Base-by-base conservation (phyloP, 352 stramenopile genomes). In the Phytophthora vignae region DNA sequence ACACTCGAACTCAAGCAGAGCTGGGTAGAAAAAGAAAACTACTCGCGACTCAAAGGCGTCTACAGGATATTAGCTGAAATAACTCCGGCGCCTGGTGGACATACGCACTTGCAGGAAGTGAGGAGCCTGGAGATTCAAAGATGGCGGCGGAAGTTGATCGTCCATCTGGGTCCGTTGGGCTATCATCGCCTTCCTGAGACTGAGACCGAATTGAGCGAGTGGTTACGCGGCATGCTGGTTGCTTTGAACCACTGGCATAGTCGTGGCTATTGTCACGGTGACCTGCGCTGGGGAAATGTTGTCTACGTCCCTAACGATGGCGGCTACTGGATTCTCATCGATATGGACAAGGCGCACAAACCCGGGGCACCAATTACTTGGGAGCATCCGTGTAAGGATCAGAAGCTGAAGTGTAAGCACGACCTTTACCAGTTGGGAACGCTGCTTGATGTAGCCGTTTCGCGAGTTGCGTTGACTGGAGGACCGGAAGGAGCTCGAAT, bases 181-280 rank as follows among this genome's bases (percentile, higher is more conserved):
- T 48, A 48, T 48, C 40, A 48, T 48, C 40, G 40, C 15, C 40
- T 48, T 48, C 40, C 40, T 48, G 40, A 48, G 17, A 48, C 40
- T 3, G 40, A 48, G 17, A n/a, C 11, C 40, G 40, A 48, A 19
- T n/a, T 48, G 40, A 19, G 40, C 12, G 12, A n/a, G 40, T 48
- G 40, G 40, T 48, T 48, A n/a, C 11, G 17, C 40, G 40, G 40
- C 17, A 48, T 48, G 40, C 40, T 48, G 17, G 5, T 48, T n/a
- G 40, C 40, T 48, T n/a, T 48, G 11, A 8, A 15, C 12, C 19
- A 48, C 40, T 48, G 40, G 40, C 40, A 48, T 48, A 15, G 5
- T 33, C 29, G 29, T 33, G 29, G 29, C 1, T 33, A 33, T 33
- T 33, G 29, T 33, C 11, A 48, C 11, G 40, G 40, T 48, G 11